Evolutionary conservation across 108 stramenopile genomes (phyloP).

Genomic region (Phaeodactylum tricornutum): DNA sequence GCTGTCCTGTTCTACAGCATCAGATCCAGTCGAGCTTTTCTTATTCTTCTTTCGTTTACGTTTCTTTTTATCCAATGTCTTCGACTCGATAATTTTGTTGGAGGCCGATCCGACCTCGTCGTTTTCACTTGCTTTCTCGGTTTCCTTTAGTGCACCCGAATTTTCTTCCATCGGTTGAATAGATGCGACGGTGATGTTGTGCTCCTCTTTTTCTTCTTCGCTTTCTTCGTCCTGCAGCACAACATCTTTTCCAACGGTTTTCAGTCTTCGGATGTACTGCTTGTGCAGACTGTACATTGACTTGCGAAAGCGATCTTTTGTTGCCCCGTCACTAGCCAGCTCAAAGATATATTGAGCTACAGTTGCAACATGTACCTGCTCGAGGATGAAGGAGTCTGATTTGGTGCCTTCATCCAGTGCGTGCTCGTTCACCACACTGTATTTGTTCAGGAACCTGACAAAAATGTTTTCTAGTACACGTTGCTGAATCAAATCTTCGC

Average conservation of each 20-base stretch:
- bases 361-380: slow-evolving; percentile 76
- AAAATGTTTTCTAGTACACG: slow-evolving; percentile 73
- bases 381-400: slow-evolving; percentile 23
- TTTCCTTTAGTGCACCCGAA: slow-evolving; percentile 2
- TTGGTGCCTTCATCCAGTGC: slow-evolving; percentile 10
- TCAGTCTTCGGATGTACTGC: slow-evolving; percentile 60
- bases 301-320: slow-evolving; percentile 58
- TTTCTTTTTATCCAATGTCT: slow-evolving; percentile 1
- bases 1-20: slow-evolving; percentile 11
- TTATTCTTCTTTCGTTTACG: slow-evolving; percentile 28
- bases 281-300: slow-evolving; percentile 78
- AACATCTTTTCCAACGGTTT: slow-evolving; percentile 62
- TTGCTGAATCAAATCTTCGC: slow-evolving; percentile 41
- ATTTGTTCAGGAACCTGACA: slow-evolving; percentile 63
- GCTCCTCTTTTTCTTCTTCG: slow-evolving; percentile 23
- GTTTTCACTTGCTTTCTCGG: slow-evolving; percentile 2
- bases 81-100: slow-evolving; percentile 2
- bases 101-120: slow-evolving; percentile 5
- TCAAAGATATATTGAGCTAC: slow-evolving; percentile 78
- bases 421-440: slow-evolving; percentile 48
- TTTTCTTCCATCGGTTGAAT: neutral
- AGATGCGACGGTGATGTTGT: slow-evolving; percentile 3
- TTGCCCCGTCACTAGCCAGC: slow-evolving; percentile 63
- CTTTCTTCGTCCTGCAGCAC: slow-evolving; percentile 28
- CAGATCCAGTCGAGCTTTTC: slow-evolving; percentile 4